phyloP scores from a whole-genome alignment of 83 land plant genomes.

The Picea mariana region DNA sequence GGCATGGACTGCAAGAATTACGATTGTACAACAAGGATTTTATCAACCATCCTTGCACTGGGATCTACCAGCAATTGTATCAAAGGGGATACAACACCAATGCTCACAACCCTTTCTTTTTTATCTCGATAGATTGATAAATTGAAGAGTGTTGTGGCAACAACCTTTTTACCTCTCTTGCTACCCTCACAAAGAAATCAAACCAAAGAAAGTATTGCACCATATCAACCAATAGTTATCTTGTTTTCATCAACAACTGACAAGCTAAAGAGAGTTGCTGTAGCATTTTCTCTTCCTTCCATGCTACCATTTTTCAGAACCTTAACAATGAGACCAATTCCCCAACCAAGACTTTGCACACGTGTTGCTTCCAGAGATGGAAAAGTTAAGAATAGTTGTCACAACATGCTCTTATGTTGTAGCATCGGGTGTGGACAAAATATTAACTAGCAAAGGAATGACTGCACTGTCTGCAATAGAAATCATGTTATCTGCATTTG shows the following conservation, averaged over 20 bases:
- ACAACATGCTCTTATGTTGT: slow-evolving; percentile 88
- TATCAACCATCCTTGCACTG: slow-evolving; percentile 79
- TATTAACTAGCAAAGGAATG: slow-evolving; percentile 68
- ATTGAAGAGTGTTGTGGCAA: slow-evolving; percentile 83
- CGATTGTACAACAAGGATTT: slow-evolving; percentile 73
- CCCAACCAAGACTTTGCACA: slow-evolving; percentile 52
- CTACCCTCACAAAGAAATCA: slow-evolving; percentile 66
- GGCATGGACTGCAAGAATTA: slow-evolving; percentile 68
- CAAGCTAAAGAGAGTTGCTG: slow-evolving; percentile 82
- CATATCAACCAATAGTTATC: slow-evolving; percentile 72
- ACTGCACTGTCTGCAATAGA: slow-evolving; percentile 89
- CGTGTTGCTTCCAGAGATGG: slow-evolving; percentile 76
- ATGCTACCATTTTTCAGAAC: slow-evolving; percentile 78
- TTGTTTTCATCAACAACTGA: slow-evolving; percentile 81
- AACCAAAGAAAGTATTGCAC: slow-evolving; percentile 78
- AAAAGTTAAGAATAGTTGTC: slow-evolving; percentile 80
- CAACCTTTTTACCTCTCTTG: slow-evolving; percentile 83
- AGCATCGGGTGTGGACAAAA: slow-evolving; percentile 63
- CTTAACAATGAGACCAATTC: slow-evolving; percentile 74
- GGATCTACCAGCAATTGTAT: slow-evolving; percentile 64
- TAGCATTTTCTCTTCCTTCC: slow-evolving; percentile 90
- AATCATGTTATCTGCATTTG: slow-evolving; percentile 72
- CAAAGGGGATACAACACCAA: slow-evolving; percentile 69
- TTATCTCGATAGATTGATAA: slow-evolving; percentile 72
- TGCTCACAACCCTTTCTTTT: slow-evolving; percentile 64